Conservation (phyloP, 306 rosid species). For the Neltuma alba region DNA sequence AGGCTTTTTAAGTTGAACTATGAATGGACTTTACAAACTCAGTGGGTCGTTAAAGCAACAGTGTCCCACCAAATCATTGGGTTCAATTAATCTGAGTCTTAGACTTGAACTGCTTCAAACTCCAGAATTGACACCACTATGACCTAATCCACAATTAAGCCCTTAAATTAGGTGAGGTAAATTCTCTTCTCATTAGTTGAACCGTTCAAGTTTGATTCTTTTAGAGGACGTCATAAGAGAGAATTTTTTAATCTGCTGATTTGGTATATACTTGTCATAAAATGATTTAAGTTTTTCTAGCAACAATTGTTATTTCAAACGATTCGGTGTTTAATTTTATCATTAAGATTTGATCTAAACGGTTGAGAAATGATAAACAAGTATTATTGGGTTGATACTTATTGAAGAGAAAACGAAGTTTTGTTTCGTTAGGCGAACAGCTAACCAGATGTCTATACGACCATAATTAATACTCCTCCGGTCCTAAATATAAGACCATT, state of each 20-base stretch:
- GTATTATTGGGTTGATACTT: too few relatives aligned
- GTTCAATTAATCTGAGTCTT: slow-evolving; percentile 26
- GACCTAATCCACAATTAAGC: background rate
- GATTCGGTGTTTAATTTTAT: too few relatives aligned
- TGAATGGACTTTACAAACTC: slow-evolving; percentile 32
- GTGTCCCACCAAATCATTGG: slow-evolving; percentile 10
- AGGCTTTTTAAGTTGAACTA: slow-evolving; percentile 20
- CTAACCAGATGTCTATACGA: too few relatives aligned
- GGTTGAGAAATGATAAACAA: too few relatives aligned
- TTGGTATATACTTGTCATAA: background rate
- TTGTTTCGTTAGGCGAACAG: too few relatives aligned
- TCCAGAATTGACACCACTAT: background rate
- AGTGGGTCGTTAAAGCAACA: slow-evolving; percentile 30
- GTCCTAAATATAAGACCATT: too few relatives aligned
- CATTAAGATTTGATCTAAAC: too few relatives aligned
- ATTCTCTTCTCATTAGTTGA: background rate
- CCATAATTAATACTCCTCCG: too few relatives aligned
- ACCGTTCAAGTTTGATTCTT: background rate
- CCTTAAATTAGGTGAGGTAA: background rate
- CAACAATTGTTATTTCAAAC: background rate
- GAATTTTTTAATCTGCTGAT: background rate
- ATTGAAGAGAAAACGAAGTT: too few relatives aligned
- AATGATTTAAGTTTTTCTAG: background rate
- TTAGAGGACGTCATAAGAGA: too few relatives aligned
- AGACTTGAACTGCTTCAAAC: background rate